Evolutionary conservation across 108 stramenopile genomes (phyloP).

Genomic region (Cyclotella kingstonii): DNA sequence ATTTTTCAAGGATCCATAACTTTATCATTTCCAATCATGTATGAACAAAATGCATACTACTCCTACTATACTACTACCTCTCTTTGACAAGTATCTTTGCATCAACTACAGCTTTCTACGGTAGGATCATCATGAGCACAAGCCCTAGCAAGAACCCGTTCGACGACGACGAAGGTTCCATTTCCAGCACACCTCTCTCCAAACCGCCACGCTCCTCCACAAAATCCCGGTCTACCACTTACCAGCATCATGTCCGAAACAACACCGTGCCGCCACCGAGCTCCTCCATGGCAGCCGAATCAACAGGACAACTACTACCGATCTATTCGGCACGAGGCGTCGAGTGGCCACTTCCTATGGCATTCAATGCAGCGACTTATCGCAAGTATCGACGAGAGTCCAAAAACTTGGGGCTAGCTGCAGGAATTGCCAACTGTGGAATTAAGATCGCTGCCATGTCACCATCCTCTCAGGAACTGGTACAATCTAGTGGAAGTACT

Average conservation of each 20-base stretch:
- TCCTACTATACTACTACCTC: no score
- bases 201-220: neutral
- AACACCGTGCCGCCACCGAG: neutral
- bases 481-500: neutral
- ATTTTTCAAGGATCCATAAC: no score
- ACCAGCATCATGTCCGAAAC: neutral
- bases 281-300: neutral
- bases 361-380: constrained; percentile 50
- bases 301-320: constrained; percentile 55
- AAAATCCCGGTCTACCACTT: neutral
- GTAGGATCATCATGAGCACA: neutral
- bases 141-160: constrained; percentile 11
- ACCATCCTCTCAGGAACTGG: neutral
- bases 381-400: constrained; percentile 49
- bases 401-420: constrained; percentile 35
- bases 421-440: constrained; percentile 53
- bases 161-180: constrained; percentile 8
- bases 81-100: no score
- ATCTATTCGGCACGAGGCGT: constrained; percentile 79
- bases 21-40: no score
- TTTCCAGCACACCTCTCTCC: neutral
- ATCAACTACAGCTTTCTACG: no score
- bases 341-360: constrained; percentile 76
- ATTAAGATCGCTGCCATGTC: constrained; percentile 2
- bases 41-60: no score